Evolutionary conservation across 495 filamentous ascomycete genomes (phyloP).

Genomic region (Letharia lupina): DNA sequence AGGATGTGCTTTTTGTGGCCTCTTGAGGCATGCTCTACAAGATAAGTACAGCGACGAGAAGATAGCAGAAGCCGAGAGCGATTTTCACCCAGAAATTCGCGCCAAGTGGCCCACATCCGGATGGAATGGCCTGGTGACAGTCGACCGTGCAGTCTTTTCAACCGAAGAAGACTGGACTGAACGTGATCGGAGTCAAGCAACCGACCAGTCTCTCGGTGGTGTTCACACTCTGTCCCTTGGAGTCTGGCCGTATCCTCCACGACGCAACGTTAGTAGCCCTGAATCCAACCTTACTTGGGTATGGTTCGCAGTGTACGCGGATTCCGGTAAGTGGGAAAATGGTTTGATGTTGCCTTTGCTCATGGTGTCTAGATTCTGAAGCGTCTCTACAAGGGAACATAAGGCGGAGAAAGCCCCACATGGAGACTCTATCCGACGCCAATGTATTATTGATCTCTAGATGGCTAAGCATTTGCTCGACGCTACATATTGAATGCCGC

Average conservation of each 20-base stretch:
- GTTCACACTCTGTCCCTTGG: background rate
- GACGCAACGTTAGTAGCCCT: background rate
- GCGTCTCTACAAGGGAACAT: background rate
- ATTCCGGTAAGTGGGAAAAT: background rate
- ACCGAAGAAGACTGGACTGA: background rate
- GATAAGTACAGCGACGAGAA: background rate
- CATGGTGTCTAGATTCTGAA: background rate
- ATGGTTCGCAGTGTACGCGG: background rate
- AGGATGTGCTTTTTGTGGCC: background rate
- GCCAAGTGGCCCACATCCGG: background rate
- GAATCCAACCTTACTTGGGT: background rate
- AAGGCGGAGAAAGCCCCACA: background rate
- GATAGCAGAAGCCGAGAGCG: background rate
- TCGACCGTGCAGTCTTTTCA: background rate
- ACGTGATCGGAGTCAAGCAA: background rate
- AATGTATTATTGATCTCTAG: background rate
- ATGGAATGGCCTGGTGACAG: background rate
- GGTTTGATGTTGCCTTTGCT: background rate
- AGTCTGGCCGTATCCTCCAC: background rate
- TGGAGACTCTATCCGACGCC: background rate
- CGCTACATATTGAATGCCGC: slow-evolving; percentile 1
- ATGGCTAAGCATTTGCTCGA: slow-evolving; percentile 4
- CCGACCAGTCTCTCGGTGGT: background rate
- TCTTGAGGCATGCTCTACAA: background rate
- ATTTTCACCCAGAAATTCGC: background rate